Conservation (phyloP, 2,329 filamentous ascomycete genomes). For the Aspergillus sp. region DNA sequence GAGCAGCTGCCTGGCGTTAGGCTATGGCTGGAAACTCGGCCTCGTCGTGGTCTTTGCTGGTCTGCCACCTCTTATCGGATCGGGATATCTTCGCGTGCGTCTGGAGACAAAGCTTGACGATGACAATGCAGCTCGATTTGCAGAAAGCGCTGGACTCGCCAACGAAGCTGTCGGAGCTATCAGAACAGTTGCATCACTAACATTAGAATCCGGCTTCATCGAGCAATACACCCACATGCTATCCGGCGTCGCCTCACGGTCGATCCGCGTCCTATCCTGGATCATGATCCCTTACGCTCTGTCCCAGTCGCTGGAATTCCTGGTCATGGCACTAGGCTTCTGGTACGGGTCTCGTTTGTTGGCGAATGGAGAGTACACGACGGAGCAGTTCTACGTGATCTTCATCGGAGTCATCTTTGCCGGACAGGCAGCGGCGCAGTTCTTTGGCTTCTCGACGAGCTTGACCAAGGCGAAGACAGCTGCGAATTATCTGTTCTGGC, state of each 20-base stretch:
- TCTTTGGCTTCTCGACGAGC: conserved; percentile 22
- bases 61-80: conserved; percentile 39
- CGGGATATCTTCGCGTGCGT: conserved; percentile 45
- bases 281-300: too few species aligned
- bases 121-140: conserved; percentile 37
- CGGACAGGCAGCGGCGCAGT: conserved; percentile 22
- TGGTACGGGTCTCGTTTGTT: conserved; percentile 59
- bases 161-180: conserved; percentile 44
- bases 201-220: conserved; percentile 37
- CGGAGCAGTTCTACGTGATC: conserved; percentile 37
- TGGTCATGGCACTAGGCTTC: conserved; percentile 20
- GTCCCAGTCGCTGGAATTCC: conserved; percentile 11
- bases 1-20: conserved; percentile 42
- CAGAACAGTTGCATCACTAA: conserved; percentile 42
- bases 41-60: conserved; percentile 43
- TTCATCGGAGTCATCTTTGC: conserved; percentile 40
- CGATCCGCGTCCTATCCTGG: too few species aligned
- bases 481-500: conserved; percentile 45
- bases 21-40: conserved; percentile 47
- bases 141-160: conserved; percentile 42
- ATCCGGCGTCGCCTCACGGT: too few species aligned
- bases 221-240: conserved; percentile 11
- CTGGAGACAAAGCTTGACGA: conserved; percentile 44
- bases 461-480: conserved; percentile 48
- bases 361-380: conserved; percentile 40